These are phyloP conservation scores for Neurospora africana DNA, from an alignment of 495 filamentous ascomycete genomes.

Conservation along the genomic window DNA sequence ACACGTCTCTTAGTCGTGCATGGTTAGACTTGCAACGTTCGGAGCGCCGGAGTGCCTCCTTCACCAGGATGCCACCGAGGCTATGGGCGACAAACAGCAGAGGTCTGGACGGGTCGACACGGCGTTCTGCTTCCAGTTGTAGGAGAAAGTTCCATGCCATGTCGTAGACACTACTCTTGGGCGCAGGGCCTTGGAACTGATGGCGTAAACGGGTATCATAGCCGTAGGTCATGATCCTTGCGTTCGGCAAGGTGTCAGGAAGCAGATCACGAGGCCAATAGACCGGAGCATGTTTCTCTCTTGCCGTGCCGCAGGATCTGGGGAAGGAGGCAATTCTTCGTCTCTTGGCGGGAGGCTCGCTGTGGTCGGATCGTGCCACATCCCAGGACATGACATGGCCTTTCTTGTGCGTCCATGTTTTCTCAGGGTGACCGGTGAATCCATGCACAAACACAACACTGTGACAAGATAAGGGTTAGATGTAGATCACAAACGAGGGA, in stretches of 20 bases:
- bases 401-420: not conserved
- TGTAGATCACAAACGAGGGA: not conserved
- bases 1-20: slow-evolving; percentile 15
- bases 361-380: not conserved
- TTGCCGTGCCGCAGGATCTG: not conserved
- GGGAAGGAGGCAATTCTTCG: not conserved
- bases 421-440: not conserved
- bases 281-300: not conserved
- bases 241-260: slow-evolving; percentile 31
- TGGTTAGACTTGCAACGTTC: slow-evolving; percentile 6
- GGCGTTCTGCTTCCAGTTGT: slow-evolving; percentile 22
- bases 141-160: slow-evolving; percentile 27
- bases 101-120: slow-evolving; percentile 17
- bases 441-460: not conserved
- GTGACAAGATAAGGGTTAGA: not conserved
- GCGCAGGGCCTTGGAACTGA: slow-evolving; percentile 2
- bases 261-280: slow-evolving; percentile 41
- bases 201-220: slow-evolving; percentile 21
- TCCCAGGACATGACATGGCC: not conserved
- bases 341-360: not conserved
- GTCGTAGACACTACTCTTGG: slow-evolving; percentile 25
- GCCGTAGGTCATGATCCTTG: slow-evolving; percentile 40
- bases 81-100: slow-evolving; percentile 42
- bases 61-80: slow-evolving; percentile 42
- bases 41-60: slow-evolving; percentile 27